These are phyloP conservation scores for Cichorium intybus DNA, from an alignment of 140 eudicot species.

Conservation along the genomic window DNA sequence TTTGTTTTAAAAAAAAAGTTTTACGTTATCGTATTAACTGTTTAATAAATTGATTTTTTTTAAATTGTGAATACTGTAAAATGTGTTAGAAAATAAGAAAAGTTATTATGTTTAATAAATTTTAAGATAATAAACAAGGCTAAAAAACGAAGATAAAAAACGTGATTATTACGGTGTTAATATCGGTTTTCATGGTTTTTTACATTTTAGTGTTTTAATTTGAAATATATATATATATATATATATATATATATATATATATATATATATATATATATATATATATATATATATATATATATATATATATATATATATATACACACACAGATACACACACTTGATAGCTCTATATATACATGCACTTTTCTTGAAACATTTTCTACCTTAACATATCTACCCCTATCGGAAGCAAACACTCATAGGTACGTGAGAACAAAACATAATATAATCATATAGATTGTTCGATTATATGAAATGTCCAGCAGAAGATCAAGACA, in stretches of 20 bases:
- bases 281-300: not conserved
- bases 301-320: not conserved
- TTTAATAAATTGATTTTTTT: too few relatives aligned
- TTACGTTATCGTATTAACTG: too few relatives aligned
- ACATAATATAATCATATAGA: not conserved
- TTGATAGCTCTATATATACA: slow-evolving; percentile 26
- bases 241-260: not conserved
- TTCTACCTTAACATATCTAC: slow-evolving; percentile 14
- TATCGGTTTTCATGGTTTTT: too few relatives aligned
- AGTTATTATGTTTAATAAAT: too few relatives aligned
- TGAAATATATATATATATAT: not conserved
- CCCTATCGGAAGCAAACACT: not conserved
- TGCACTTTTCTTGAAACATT: not conserved
- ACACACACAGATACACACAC: too few relatives aligned
- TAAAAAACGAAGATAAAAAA: too few relatives aligned
- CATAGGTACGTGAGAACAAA: not conserved
- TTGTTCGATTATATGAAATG: slow-evolving; percentile 26
- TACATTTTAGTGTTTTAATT: too few relatives aligned
- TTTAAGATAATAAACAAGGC: too few relatives aligned
- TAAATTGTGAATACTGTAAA: too few relatives aligned
- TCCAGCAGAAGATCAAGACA: slow-evolving; percentile 73
- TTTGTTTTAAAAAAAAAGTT: too few relatives aligned
- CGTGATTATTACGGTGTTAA: too few relatives aligned
- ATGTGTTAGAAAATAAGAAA: too few relatives aligned
- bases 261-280: not conserved